Conservation (phyloP, 148 eudicot genomes). For the Camellia granthamiana region DNA sequence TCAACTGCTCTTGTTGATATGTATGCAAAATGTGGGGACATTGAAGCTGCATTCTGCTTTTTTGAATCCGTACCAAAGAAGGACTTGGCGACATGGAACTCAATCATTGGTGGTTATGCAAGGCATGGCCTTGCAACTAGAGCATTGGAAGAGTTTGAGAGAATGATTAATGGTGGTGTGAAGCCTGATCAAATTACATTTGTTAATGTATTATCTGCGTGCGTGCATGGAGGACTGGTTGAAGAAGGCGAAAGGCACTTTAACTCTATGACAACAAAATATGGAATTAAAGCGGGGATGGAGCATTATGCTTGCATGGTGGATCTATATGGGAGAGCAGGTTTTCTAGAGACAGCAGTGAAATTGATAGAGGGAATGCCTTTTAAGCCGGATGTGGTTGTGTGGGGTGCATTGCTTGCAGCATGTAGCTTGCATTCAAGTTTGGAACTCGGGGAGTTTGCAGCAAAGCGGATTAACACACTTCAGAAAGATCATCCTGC, state of each 20-base stretch:
- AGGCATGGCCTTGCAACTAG: constrained; percentile 54
- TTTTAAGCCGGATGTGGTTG: constrained; percentile 58
- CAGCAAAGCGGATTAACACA: constrained; percentile 41
- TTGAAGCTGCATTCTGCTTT: constrained; percentile 45
- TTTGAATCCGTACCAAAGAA: constrained; percentile 43
- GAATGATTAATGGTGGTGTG: constrained; percentile 44
- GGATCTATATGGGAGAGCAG: constrained; percentile 72
- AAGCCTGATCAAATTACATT: constrained; percentile 54
- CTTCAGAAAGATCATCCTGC: constrained; percentile 62
- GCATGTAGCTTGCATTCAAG: constrained; percentile 67
- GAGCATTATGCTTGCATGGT: constrained; percentile 85
- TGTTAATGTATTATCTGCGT: constrained; percentile 61
- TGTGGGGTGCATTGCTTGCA: constrained; percentile 79
- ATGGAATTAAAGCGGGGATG: constrained; percentile 41
- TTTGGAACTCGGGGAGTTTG: constrained; percentile 40
- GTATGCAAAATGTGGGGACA: constrained; percentile 83
- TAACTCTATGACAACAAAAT: constrained; percentile 34
- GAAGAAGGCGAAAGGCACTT: constrained; percentile 59
- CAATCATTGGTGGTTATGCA: constrained; percentile 62
- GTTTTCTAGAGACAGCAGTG: constrained; percentile 60
- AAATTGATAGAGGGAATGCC: constrained; percentile 46
- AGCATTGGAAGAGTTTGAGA: constrained; percentile 56
- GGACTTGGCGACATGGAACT: constrained; percentile 60
- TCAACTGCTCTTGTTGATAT: constrained; percentile 58
- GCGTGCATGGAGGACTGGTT: constrained; percentile 67